Evolutionary conservation across 2,329 filamentous ascomycete genomes (phyloP).

Genomic region (Pseudopyricularia cyperi): DNA sequence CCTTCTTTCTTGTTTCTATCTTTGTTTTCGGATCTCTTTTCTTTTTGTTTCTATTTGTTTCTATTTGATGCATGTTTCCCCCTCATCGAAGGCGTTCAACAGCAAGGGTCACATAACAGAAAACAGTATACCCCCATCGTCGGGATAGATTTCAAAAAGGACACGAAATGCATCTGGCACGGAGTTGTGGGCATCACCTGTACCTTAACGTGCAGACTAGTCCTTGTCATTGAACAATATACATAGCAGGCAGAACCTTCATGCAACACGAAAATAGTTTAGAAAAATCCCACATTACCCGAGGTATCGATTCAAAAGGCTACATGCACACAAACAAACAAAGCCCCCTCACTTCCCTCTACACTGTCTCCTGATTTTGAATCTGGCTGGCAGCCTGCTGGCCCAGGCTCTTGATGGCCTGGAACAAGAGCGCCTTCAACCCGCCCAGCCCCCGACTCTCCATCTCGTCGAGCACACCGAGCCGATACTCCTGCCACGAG

Average conservation of each 20-base stretch:
- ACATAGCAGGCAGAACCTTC: neutral
- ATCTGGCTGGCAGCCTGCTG: neutral
- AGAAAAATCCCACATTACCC: neutral
- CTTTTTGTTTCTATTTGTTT: neutral
- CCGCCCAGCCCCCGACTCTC: constrained; percentile 51
- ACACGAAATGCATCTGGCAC: neutral
- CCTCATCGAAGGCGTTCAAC: neutral
- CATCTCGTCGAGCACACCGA: constrained; percentile 58
- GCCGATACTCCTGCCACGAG: constrained; percentile 61
- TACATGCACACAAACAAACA: too few species aligned
- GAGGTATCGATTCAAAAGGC: too few species aligned
- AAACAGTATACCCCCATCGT: too few species aligned
- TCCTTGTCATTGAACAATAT: neutral
- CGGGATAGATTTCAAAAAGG: neutral
- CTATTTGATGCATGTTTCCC: too few species aligned
- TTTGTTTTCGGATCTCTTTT: too few species aligned
- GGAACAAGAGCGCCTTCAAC: constrained; percentile 60
- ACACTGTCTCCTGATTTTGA: neutral
- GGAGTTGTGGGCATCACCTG: neutral
- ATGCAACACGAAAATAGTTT: neutral
- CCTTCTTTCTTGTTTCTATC: neutral
- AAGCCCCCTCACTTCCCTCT: neutral
- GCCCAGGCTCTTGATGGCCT: constrained; percentile 60
- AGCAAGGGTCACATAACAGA: neutral
- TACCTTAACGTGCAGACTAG: neutral